Conservation (phyloP, 140 eudicot genomes). For the Bidens hawaiensis region DNA sequence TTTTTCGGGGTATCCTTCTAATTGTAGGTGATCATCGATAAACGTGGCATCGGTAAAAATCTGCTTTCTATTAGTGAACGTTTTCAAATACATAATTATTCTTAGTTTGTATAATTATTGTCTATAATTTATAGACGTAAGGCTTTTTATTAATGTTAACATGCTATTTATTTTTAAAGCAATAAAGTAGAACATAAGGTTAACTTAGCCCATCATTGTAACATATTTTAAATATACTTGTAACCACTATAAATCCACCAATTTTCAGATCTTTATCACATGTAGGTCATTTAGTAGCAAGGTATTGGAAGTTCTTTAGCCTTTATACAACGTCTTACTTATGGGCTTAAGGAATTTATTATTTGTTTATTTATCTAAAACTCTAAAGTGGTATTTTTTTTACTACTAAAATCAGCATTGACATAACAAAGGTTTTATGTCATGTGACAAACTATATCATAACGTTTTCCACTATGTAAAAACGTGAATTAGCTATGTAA, state of each 20-base stretch:
- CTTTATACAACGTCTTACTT: background rate
- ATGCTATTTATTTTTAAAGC: background rate
- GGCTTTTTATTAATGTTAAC: background rate
- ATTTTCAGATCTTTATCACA: background rate
- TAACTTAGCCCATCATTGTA: background rate
- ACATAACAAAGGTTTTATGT: background rate
- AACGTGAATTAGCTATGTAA: background rate
- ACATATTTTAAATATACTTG: background rate
- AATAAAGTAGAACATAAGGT: background rate
- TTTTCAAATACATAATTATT: no score
- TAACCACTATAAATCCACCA: background rate
- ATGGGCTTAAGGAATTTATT: background rate
- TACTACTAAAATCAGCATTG: background rate
- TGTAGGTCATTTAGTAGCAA: background rate
- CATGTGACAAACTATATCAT: background rate
- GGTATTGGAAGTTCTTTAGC: background rate
- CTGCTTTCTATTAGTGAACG: background rate
- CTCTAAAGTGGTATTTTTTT: background rate
- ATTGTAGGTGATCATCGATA: background rate
- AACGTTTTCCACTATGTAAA: background rate
- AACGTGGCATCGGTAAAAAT: background rate
- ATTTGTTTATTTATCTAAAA: no score
- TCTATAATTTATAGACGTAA: background rate
- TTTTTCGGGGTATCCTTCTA: no score
- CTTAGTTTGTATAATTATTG: no score